phyloP scores from a whole-genome alignment of 2,329 filamentous ascomycete species.

The Plectosphaerella cucumerina region DNA sequence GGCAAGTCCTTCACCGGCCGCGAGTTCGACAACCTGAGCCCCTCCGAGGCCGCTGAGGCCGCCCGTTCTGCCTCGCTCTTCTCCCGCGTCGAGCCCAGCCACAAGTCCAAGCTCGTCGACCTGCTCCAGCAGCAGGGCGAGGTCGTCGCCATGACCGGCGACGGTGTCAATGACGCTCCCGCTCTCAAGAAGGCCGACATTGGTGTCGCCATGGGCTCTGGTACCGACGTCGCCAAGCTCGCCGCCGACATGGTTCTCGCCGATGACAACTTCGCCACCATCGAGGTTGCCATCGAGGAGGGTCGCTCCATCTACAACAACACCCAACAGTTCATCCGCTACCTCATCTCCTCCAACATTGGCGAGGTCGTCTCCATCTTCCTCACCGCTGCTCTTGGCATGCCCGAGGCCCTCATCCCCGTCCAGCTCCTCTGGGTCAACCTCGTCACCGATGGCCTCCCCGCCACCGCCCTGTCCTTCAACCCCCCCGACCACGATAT shows the following conservation, averaged over 20 bases:
- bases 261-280: constrained; percentile 98
- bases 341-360: constrained; percentile 98
- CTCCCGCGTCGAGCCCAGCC: constrained; percentile 89
- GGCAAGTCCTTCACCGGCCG: constrained; percentile 95
- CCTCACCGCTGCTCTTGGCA: constrained; percentile 89
- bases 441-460: constrained; percentile 93
- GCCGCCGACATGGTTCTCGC: constrained; percentile 98
- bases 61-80: constrained; percentile 86
- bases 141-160: constrained; percentile 98
- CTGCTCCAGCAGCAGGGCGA: constrained; percentile 89
- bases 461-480: constrained; percentile 93
- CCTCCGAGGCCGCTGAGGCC: constrained; percentile 75
- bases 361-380: constrained; percentile 99
- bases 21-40: constrained; percentile 83
- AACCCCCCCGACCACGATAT: constrained; percentile 98
- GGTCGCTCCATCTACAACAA: constrained; percentile 99
- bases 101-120: constrained; percentile 98
- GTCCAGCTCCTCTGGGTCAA: constrained; percentile 99
- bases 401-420: constrained; percentile 95
- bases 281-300: constrained; percentile 93
- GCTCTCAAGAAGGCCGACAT: constrained; percentile 98
- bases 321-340: constrained; percentile 98
- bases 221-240: constrained; percentile 94
- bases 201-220: constrained; percentile 97
- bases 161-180: constrained; percentile 97